Evolutionary conservation across 441 rosid genomes (phyloP), one percentile per base, ranked within the genome.

Genomic region (Theobroma grandiflorum): DNA sequence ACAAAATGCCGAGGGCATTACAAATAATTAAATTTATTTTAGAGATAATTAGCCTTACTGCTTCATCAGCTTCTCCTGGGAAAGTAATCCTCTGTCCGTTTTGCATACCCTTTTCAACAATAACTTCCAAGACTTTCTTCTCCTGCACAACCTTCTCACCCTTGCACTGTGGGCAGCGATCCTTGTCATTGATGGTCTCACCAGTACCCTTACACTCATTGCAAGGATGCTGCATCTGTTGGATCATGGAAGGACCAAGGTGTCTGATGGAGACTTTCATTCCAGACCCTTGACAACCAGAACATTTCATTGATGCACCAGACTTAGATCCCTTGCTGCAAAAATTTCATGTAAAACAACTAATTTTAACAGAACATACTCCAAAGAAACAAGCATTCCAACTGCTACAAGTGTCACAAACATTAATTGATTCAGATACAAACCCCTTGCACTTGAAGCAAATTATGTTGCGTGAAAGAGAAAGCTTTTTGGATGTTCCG

Each of bases 211-310:
- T 93, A 45, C 99, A 96, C 26, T 93, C 98, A 53, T 91, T 91
- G 84, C 99, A 96, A 80, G 98, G 88, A 83, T 96, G 99, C 88
- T 96, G 99, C 99, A 95, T 95, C 84, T 95, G 98, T 84, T 93
- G 98, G 77, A 96, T 92, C 99, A 94, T 96, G 15, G 97, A 92
- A 70, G 98, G 98, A 22, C 98, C 99, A 6, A 94, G 93, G 53
- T 93, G 98, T 81, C 99, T 90, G 40, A 95, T 91, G 38, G 99
- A 88, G 45, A 95, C 97, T 86, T 94, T 95, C 98, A 94, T 93
- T 55, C 99, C 98, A 37, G 95, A 82, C 77, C 99, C 99, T 65
- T 95, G 99, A 84, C 99, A 95, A 10, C 99, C 95, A 18, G 91
- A 80, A 83, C 99, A 95, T 69, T 87, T 95, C 90, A 87, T 78